Conservation (phyloP, 2,329 filamentous ascomycete genomes). For the Amauroascus niger region DNA sequence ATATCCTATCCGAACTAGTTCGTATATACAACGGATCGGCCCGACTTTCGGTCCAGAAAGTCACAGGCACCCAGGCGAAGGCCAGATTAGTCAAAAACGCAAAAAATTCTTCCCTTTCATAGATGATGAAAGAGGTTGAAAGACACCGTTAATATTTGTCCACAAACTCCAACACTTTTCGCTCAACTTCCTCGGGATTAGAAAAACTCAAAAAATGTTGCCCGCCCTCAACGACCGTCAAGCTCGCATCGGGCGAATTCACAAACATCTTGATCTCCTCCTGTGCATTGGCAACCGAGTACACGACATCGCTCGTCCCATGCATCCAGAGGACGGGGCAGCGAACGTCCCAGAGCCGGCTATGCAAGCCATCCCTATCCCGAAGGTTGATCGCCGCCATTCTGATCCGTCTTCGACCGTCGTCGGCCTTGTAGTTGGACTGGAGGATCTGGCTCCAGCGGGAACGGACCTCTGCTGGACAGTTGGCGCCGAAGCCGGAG, state of each 20-base stretch:
- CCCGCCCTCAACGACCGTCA: conserved; percentile 40
- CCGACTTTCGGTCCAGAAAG: not conserved
- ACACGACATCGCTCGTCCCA: conserved; percentile 37
- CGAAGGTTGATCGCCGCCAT: conserved; percentile 44
- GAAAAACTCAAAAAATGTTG: conserved; percentile 43
- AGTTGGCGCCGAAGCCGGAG: conserved; percentile 40
- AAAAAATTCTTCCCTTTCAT: not conserved
- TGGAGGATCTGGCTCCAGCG: conserved; percentile 41
- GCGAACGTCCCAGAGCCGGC: conserved; percentile 38
- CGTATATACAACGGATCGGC: not conserved
- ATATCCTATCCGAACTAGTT: not conserved
- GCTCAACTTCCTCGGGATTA: conserved; percentile 39
- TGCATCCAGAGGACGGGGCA: conserved; percentile 46
- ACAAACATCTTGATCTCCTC: conserved; percentile 43
- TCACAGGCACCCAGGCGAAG: not conserved
- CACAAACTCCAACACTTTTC: conserved; percentile 34
- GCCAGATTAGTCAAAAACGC: not conserved
- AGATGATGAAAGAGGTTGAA: not conserved
- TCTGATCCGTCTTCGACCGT: conserved; percentile 38
- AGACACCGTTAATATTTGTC: conserved; percentile 17
- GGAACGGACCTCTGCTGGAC: conserved; percentile 28
- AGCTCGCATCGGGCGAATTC: conserved; percentile 34
- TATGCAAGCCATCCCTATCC: conserved; percentile 42
- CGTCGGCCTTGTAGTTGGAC: conserved; percentile 42
- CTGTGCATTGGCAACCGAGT: conserved; percentile 35